Evolutionary conservation across 2,329 filamentous ascomycete species (phyloP).

Genomic region (Ophiostoma sp.): DNA sequence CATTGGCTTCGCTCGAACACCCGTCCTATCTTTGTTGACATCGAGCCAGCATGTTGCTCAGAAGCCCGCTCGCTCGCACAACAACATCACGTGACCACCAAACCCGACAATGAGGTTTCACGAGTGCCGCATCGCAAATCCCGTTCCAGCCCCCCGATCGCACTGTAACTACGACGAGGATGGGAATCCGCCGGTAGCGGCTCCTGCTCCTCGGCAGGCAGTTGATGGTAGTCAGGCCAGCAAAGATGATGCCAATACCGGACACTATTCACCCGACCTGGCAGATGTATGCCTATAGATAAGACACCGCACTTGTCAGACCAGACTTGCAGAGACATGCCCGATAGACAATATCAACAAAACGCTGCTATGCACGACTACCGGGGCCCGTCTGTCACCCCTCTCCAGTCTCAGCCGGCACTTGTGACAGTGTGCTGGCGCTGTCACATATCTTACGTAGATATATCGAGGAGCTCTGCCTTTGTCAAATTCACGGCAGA

Average conservation of each 20-base stretch:
- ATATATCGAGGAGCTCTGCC: too few relatives aligned
- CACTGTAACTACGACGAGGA: not conserved
- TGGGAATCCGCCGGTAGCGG: not conserved
- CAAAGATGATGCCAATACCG: not conserved
- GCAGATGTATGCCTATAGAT: too few relatives aligned
- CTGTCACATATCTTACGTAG: too few relatives aligned
- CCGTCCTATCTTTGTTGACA: too few relatives aligned
- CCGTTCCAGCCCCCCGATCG: not conserved
- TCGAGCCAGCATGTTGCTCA: not conserved
- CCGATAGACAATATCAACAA: not conserved
- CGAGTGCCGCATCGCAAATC: not conserved
- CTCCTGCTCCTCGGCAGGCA: not conserved
- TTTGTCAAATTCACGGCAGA: too few relatives aligned
- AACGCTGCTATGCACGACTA: not conserved
- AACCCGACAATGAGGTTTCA: not conserved
- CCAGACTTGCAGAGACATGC: too few relatives aligned
- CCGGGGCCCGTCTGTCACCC: not conserved
- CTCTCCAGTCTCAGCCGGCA: conserved; percentile 1
- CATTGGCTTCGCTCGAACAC: too few relatives aligned
- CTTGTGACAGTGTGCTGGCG: not conserved
- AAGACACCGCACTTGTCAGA: too few relatives aligned
- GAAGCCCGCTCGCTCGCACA: not conserved
- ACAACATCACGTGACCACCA: not conserved
- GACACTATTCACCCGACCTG: too few relatives aligned
- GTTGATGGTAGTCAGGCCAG: not conserved